A percentile compares a stretch with the other conserved stretches of the same genome.
phyloP scores from a whole-genome alignment of 805 yeast species.

The Pichia pseudocactophila region DNA sequence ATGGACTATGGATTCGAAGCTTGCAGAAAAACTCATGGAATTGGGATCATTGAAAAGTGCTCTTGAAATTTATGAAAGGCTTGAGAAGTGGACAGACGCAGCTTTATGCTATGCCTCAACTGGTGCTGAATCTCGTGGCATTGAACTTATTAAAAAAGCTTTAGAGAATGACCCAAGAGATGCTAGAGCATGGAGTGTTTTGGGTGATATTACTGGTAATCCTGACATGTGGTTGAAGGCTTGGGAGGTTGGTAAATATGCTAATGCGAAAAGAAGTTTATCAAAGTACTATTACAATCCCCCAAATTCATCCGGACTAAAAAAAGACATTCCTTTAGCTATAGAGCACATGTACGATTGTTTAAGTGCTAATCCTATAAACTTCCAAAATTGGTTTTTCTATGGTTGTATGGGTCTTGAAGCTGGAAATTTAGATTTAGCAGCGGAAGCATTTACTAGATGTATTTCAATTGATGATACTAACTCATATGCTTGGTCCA shows the following conservation, averaged over 20 bases:
- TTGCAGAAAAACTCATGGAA: constrained; percentile 83
- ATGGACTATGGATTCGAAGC: constrained; percentile 72
- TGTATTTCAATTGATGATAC: constrained; percentile 81
- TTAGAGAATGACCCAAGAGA: constrained; percentile 54
- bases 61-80: constrained; percentile 74
- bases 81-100: constrained; percentile 68
- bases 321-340: constrained; percentile 43
- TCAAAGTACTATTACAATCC: constrained; percentile 65
- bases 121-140: constrained; percentile 65
- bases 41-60: constrained; percentile 83
- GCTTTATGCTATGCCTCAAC: constrained; percentile 87
- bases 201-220: constrained; percentile 78
- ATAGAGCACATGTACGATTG: constrained; percentile 68
- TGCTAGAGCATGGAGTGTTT: constrained; percentile 72
- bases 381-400: constrained; percentile 79
- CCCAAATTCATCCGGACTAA: constrained; percentile 43
- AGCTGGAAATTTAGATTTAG: constrained; percentile 56
- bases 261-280: constrained; percentile 78
- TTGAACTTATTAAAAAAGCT: constrained; percentile 45
- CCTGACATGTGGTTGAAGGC: constrained; percentile 74
- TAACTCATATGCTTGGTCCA: constrained; percentile 83
- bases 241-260: constrained; percentile 78
- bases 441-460: constrained; percentile 87
- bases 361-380: constrained; percentile 61
- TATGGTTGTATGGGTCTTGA: constrained; percentile 89